Evolutionary conservation across 495 filamentous ascomycete species (phyloP).

Genomic region (Lasiosphaeriaceae sp.): DNA sequence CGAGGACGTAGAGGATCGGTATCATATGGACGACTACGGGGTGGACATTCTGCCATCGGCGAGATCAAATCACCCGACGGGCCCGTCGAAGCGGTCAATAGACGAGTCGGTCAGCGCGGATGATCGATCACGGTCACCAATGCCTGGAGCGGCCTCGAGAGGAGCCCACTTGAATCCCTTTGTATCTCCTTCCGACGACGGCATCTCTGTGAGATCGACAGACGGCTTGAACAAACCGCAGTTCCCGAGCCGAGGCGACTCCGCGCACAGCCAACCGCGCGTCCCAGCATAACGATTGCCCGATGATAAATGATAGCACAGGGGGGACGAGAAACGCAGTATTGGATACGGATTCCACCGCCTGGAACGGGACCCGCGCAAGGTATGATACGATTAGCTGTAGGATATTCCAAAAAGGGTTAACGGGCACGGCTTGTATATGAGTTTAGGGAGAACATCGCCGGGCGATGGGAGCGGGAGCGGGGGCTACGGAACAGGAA

Average conservation of each 20-base stretch:
- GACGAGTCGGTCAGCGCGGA: constrained; percentile 4
- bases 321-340: too few relatives aligned
- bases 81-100: constrained; percentile 4
- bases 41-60: constrained; percentile 6
- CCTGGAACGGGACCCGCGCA: too few relatives aligned
- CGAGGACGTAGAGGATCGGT: constrained; percentile 24
- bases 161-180: constrained; percentile 16
- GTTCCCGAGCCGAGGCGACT: constrained; percentile 13
- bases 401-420: too few relatives aligned
- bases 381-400: too few relatives aligned
- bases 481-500: too few relatives aligned
- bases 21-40: constrained; percentile 25
- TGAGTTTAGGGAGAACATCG: too few relatives aligned
- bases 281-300: too few relatives aligned
- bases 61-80: background rate
- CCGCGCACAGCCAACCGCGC: background rate
- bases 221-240: background rate
- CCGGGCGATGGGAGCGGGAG: too few relatives aligned
- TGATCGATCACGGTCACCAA: constrained; percentile 11
- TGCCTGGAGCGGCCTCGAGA: constrained; percentile 9
- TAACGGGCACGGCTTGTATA: too few relatives aligned
- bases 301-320: too few relatives aligned
- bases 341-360: too few relatives aligned
- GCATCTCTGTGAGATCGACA: background rate
- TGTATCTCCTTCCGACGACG: constrained; percentile 3